Evolutionary conservation across 768 basidiomycete species (phyloP), one percentile per base, ranked within the genome.

Genomic region (Pisolithus marmoratus): DNA sequence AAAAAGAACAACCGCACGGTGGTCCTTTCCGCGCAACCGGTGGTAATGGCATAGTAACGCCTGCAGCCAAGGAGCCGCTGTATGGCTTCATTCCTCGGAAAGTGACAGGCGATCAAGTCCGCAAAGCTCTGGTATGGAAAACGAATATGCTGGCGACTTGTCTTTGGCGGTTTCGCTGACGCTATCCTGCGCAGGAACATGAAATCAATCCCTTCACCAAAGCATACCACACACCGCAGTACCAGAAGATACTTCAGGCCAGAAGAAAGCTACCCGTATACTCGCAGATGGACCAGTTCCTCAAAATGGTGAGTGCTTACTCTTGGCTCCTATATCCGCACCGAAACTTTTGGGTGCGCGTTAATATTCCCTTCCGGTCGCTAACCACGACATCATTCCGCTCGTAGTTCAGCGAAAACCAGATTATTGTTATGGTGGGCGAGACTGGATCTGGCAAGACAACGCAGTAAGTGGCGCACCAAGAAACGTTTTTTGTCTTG

Each of bases 371-470:
- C 19, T 36, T 20, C 3, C 22, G 7, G n/a, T 9, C 9, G 31
- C 22, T 47, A 47, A 47, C 46, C 17, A 8, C 12, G 8, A 46
- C 19, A 24, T 19, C 38, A 17, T 24, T 26, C 47, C 43, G 1
- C 51, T 19, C 1, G 4, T 37, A 67, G 66, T 67, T 69, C 47
- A 65, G 57, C 14, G 41, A 51, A 6, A 54, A 91, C 66, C 93
- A 95, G 73, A 86, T 96, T 56, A 85, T 88, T 38, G 81, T 93
- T 54, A 86, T 93, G 82, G 87, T 91, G 53, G 90, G 94, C 60
- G 94, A 96, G 74, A 96, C 94, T 0, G 94, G 94, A 9, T 88
- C 91, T 24, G 94, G 94, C 31, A 97, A 95, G 75, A 96, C 93
- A 0, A 95, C 94, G 22, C 94, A 97, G 87, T 91, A 66, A 66